These are phyloP conservation scores for Nicotiana knightiana DNA, from an alignment of 257 asterid species.

Conservation along the genomic window DNA sequence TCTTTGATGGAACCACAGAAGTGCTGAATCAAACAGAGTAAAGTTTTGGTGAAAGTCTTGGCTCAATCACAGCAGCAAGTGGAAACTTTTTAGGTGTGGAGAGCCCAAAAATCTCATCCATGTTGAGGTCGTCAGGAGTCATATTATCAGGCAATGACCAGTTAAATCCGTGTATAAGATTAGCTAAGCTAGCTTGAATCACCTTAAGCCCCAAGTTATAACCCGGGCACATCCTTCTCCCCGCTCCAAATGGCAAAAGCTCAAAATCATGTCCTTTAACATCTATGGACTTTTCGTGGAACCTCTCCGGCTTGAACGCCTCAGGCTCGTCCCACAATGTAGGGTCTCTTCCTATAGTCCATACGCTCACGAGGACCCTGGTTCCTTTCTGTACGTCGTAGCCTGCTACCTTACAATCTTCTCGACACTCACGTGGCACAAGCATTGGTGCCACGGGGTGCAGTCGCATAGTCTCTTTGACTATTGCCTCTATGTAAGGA, in stretches of 20 bases:
- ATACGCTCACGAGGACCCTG: conserved; percentile 23
- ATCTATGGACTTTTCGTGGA: conserved; percentile 24
- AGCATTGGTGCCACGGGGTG: conserved; percentile 62
- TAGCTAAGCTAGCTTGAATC: conserved; percentile 30
- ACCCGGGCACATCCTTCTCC: conserved; percentile 47
- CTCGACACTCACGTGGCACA: conserved; percentile 46
- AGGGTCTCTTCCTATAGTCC: conserved; percentile 37
- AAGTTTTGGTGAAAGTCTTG: conserved; percentile 35
- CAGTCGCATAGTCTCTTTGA: conserved; percentile 40
- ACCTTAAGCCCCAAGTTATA: conserved; percentile 38
- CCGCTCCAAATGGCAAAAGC: conserved; percentile 38
- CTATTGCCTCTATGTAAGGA: conserved; percentile 32
- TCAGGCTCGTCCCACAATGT: conserved; percentile 36
- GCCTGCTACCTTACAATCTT: conserved; percentile 53
- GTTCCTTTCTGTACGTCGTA: conserved; percentile 34
- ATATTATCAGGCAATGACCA: conserved; percentile 26
- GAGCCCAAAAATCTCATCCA: conserved; percentile 42
- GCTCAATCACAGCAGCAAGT: conserved; percentile 25
- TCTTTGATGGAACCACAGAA: not conserved
- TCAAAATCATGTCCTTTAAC: conserved; percentile 33
- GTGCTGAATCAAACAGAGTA: conserved; percentile 14
- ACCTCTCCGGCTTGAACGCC: conserved; percentile 34
- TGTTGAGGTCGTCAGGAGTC: conserved; percentile 26
- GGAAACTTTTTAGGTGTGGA: conserved; percentile 36
- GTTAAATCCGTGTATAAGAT: conserved; percentile 38